Evolutionary conservation across 2,329 filamentous ascomycete species (phyloP).

Genomic region (Penicillium sp.): DNA sequence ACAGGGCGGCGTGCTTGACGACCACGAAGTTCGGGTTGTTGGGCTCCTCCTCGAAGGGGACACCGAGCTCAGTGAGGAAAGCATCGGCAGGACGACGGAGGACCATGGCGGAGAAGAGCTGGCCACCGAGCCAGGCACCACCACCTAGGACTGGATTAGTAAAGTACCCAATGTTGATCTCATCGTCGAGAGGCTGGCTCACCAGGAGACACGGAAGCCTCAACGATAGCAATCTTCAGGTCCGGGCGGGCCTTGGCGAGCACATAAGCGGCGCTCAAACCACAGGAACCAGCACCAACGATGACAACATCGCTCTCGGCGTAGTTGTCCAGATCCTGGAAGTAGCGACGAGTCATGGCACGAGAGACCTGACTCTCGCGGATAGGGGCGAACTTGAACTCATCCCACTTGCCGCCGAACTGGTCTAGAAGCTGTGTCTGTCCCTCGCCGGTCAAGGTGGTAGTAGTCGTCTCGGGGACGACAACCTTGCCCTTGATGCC

Average conservation of each 20-base stretch:
- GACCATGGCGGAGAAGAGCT: constrained; percentile 93
- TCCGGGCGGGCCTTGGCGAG: constrained; percentile 82
- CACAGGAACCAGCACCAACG: constrained; percentile 85
- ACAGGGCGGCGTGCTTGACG: constrained; percentile 90
- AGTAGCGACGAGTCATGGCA: constrained; percentile 93
- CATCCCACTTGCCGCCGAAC: constrained; percentile 75
- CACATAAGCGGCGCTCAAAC: constrained; percentile 79
- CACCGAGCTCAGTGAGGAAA: constrained; percentile 77
- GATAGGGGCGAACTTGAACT: constrained; percentile 81
- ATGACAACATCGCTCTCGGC: constrained; percentile 95
- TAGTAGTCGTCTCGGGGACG: constrained; percentile 45
- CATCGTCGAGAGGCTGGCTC: constrained; percentile 12
- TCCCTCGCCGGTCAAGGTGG: constrained; percentile 37
- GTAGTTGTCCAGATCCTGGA: constrained; percentile 81
- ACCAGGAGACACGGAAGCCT: constrained; percentile 79
- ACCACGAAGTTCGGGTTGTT: constrained; percentile 86
- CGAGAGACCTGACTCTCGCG: constrained; percentile 89
- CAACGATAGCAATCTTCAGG: constrained; percentile 87
- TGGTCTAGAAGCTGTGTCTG: constrained; percentile 60
- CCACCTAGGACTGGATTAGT: constrained; percentile 56
- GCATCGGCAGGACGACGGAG: constrained; percentile 89
- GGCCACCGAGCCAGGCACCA: constrained; percentile 88
- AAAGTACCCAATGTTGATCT: background rate
- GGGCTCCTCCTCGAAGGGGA: constrained; percentile 85
- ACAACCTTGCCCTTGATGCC: constrained; percentile 47